Percentiles rank a stretch among this genome's conserved stretches.
phyloP scores from a whole-genome alignment of 2,329 filamentous ascomycete genomes.

The Penicillium fuscoglaucum region DNA sequence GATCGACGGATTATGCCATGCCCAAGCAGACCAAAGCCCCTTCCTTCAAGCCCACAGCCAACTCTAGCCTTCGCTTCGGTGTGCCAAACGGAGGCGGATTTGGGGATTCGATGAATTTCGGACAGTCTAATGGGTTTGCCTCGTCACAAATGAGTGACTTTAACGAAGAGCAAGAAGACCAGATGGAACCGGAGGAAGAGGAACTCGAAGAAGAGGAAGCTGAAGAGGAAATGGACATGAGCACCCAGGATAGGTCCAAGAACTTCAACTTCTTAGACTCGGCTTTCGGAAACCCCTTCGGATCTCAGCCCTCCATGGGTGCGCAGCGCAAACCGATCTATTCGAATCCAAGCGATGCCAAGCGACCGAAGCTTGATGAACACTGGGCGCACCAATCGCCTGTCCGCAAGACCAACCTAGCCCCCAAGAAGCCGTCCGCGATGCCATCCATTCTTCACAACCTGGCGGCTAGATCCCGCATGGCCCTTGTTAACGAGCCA shows the following conservation, averaged over 20 bases:
- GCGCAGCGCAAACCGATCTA: constrained; percentile 41
- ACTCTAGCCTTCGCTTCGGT: constrained; percentile 32
- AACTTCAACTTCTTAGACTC: constrained; percentile 37
- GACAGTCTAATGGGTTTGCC: constrained; percentile 26
- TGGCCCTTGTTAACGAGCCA: constrained; percentile 66
- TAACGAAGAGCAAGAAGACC: constrained; percentile 27
- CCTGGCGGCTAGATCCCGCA: constrained; percentile 58
- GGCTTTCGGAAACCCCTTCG: constrained; percentile 28
- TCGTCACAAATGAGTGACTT: constrained; percentile 32
- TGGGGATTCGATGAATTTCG: constrained; percentile 29
- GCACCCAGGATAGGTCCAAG: constrained; percentile 17
- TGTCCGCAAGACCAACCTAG: constrained; percentile 33
- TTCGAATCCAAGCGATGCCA: constrained; percentile 45
- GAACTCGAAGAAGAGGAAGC: constrained; percentile 44
- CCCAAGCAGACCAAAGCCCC: constrained; percentile 32
- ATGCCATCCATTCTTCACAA: constrained; percentile 72
- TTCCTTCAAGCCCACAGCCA: constrained; percentile 25
- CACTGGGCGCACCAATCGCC: constrained; percentile 39
- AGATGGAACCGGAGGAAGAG: constrained; percentile 30
- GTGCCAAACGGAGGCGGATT: constrained; percentile 29
- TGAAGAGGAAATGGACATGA: constrained; percentile 34
- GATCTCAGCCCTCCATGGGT: constrained; percentile 6
- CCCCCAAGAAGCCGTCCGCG: constrained; percentile 57
- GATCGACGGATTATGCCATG: constrained; percentile 34
- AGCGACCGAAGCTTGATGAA: constrained; percentile 46